A percentile compares a stretch with the other conserved stretches of the same genome.
These are phyloP conservation scores for Torrubiellomyces zombiae DNA, from an alignment of 2,329 filamentous ascomycete species.

Conservation along the genomic window DNA sequence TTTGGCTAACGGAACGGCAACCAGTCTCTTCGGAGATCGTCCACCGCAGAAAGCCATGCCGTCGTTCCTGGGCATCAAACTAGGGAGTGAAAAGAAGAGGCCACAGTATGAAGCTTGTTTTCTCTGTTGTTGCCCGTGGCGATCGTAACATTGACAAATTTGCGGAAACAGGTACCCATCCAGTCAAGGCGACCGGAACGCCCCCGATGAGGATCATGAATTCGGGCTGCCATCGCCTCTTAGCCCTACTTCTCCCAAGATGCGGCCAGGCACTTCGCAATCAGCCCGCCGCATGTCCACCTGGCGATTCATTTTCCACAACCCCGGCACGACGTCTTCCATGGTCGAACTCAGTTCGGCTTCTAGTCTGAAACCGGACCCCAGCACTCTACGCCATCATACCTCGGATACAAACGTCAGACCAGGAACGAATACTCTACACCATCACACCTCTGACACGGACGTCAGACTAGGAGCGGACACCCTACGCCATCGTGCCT, in stretches of 20 bases:
- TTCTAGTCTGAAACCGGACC: slow-evolving; percentile 10
- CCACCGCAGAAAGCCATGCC: slow-evolving; percentile 39
- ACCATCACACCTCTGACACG: no score
- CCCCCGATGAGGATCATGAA: slow-evolving; percentile 17
- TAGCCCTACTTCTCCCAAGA: slow-evolving; percentile 4
- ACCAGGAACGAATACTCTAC: no score
- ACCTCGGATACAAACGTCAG: slow-evolving; percentile 23
- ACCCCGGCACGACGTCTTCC: slow-evolving; percentile 23
- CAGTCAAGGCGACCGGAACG: slow-evolving; percentile 18
- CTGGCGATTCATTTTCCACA: slow-evolving; percentile 19
- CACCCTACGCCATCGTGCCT: no score
- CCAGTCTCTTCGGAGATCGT: no score
- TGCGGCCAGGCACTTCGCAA: slow-evolving; percentile 24
- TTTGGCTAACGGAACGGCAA: no score
- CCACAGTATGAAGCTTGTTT: no score
- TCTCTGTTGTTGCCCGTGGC: no score
- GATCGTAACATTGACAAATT: no score
- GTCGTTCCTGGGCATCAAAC: slow-evolving; percentile 40
- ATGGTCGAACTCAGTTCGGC: slow-evolving; percentile 25
- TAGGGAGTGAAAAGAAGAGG: slow-evolving; percentile 40
- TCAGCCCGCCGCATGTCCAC: slow-evolving; percentile 13
- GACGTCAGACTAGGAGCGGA: no score
- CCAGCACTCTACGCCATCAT: slow-evolving; percentile 14
- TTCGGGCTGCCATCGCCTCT: slow-evolving; percentile 11
- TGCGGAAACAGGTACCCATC: no score